phyloP scores from a whole-genome alignment of 1,139 yeast species.

The Kurtzmaniella quercitrusa region DNA sequence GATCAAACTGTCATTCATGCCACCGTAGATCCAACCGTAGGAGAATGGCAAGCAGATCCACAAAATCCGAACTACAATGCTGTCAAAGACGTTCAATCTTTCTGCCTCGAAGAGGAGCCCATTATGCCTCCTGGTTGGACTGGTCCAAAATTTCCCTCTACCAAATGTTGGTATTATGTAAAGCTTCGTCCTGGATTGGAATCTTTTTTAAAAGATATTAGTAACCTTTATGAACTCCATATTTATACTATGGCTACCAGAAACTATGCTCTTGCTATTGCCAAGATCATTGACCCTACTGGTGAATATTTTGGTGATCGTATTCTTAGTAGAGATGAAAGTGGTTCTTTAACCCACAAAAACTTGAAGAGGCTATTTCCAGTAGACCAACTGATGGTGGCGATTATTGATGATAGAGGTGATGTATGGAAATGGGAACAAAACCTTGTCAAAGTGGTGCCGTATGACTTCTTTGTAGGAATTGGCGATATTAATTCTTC shows the following conservation, averaged over 20 bases:
- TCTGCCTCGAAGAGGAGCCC: slow-evolving; percentile 74
- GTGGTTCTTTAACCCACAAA: slow-evolving; percentile 88
- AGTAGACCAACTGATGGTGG: slow-evolving; percentile 94
- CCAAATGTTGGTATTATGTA: slow-evolving; percentile 83
- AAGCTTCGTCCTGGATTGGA: slow-evolving; percentile 85
- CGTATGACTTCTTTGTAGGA: slow-evolving; percentile 94
- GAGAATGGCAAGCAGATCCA: slow-evolving; percentile 91
- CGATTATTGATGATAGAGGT: slow-evolving; percentile 94
- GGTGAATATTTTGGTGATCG: slow-evolving; percentile 87
- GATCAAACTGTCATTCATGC: slow-evolving; percentile 98
- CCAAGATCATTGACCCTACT: slow-evolving; percentile 86
- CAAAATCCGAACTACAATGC: slow-evolving; percentile 80
- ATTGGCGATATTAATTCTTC: slow-evolving; percentile 96
- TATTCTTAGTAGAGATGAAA: slow-evolving; percentile 88
- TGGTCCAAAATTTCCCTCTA: slow-evolving; percentile 56
- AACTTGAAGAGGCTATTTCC: slow-evolving; percentile 87
- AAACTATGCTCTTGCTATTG: slow-evolving; percentile 86
- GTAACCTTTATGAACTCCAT: slow-evolving; percentile 78
- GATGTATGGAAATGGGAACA: slow-evolving; percentile 99
- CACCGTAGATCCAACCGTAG: slow-evolving; percentile 95
- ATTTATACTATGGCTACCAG: slow-evolving; percentile 99
- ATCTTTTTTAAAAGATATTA: slow-evolving; percentile 62
- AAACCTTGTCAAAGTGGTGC: slow-evolving; percentile 85
- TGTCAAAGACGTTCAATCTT: slow-evolving; percentile 74
- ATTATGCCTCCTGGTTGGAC: slow-evolving; percentile 52